A percentile compares a stretch with the other conserved stretches of the same genome.
Evolutionary conservation across 2,329 filamentous ascomycete genomes (phyloP).

Genomic region (Penicillium rolfsii): DNA sequence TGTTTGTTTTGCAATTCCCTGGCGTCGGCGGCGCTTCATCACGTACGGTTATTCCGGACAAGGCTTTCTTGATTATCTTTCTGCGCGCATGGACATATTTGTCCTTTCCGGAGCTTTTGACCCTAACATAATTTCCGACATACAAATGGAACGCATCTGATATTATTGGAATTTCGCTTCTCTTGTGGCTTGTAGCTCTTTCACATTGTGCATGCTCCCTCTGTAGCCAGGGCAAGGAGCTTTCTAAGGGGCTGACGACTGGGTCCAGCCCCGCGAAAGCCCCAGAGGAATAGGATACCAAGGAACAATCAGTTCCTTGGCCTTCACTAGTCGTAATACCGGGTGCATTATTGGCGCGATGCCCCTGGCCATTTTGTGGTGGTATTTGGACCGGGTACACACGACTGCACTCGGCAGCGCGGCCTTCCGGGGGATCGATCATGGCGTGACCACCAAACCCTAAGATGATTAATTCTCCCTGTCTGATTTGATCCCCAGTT

Average conservation of each 20-base stretch:
- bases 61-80: not conserved
- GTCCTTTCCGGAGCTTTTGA: conserved; percentile 4
- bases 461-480: conserved; percentile 26
- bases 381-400: not conserved
- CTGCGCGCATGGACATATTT: conserved; percentile 11
- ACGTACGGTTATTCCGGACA: not conserved
- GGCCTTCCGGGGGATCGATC: conserved; percentile 18
- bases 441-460: conserved; percentile 21
- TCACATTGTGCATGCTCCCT: not conserved
- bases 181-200: not conserved
- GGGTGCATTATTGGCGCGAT: not conserved
- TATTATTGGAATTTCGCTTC: not conserved
- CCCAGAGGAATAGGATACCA: not conserved
- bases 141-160: not conserved
- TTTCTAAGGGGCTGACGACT: not conserved
- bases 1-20: conserved; percentile 16
- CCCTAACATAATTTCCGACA: conserved; percentile 5
- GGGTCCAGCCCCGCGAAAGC: not conserved
- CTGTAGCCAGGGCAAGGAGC: not conserved
- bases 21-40: conserved; percentile 16
- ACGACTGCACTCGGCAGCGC: conserved; percentile 5
- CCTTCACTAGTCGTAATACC: not conserved
- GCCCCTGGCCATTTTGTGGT: not conserved
- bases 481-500: conserved; percentile 24
- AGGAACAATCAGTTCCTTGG: not conserved